A percentile compares a stretch with the other conserved stretches of the same genome.
Evolutionary conservation across 2,329 filamentous ascomycete species (phyloP).

Genomic region (Exophiala viscosa): DNA sequence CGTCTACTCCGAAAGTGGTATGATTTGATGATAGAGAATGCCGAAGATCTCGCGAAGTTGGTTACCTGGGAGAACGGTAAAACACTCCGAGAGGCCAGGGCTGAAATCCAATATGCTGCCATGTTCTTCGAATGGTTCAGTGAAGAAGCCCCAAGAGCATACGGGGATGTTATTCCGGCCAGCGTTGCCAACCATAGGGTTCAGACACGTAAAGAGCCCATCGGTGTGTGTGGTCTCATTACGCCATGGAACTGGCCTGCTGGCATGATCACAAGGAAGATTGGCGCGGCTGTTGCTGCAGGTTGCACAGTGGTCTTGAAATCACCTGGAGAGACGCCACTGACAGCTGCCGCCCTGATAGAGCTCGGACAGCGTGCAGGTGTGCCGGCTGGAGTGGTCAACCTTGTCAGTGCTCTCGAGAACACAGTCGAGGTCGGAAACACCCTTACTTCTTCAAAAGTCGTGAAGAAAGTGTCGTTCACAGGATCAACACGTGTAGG

Average conservation of each 20-base stretch:
- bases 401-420: constrained; percentile 49
- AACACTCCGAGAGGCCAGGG: constrained; percentile 51
- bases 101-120: constrained; percentile 54
- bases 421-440: constrained; percentile 36
- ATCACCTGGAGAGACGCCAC: constrained; percentile 63
- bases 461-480: constrained; percentile 57
- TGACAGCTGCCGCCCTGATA: constrained; percentile 61
- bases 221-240: constrained; percentile 63
- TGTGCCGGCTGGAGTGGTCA: constrained; percentile 57
- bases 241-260: constrained; percentile 71
- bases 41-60: constrained; percentile 59
- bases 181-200: constrained; percentile 60
- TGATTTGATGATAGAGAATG: constrained; percentile 57
- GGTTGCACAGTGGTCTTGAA: constrained; percentile 67
- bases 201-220: constrained; percentile 72
- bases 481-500: constrained; percentile 59
- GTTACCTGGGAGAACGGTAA: constrained; percentile 61
- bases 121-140: constrained; percentile 57
- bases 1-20: constrained; percentile 63
- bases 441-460: constrained; percentile 40
- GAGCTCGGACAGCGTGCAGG: constrained; percentile 52
- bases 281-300: constrained; percentile 61
- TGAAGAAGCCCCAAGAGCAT: constrained; percentile 58
- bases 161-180: constrained; percentile 56
- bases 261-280: constrained; percentile 65